A percentile compares a stretch with the other conserved stretches of the same genome.
Evolutionary conservation across 2,329 filamentous ascomycete species (phyloP).

Genomic region (Stachybotrys elegans): DNA sequence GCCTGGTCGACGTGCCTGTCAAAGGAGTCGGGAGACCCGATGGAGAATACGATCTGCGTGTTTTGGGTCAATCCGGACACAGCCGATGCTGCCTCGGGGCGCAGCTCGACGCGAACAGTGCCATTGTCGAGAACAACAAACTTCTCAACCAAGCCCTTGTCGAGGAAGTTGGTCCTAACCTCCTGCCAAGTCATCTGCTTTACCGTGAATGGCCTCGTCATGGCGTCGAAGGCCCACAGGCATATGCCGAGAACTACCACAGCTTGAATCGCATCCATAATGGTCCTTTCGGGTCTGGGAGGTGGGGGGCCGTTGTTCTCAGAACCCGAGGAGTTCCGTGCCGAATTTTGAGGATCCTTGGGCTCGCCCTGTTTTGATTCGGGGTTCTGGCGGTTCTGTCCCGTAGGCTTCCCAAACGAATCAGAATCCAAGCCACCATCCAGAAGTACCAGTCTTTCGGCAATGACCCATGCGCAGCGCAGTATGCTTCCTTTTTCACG

Average conservation of each 20-base stretch:
- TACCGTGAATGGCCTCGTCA: slow-evolving; percentile 38
- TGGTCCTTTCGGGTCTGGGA: slow-evolving; percentile 21
- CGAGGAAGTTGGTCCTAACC: slow-evolving; percentile 85
- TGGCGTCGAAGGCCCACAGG: slow-evolving; percentile 36
- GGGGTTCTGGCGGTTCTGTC: slow-evolving; percentile 4
- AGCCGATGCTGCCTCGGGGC: slow-evolving; percentile 62
- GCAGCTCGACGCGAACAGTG: slow-evolving; percentile 73
- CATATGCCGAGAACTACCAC: slow-evolving; percentile 48
- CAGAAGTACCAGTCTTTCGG: slow-evolving; percentile 28
- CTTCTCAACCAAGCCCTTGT: slow-evolving; percentile 94
- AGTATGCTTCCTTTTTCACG: slow-evolving; percentile 31
- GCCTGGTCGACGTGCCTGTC: slow-evolving; percentile 84
- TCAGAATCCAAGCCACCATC: slow-evolving; percentile 13
- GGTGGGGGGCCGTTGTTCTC: background rate
- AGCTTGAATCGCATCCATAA: slow-evolving; percentile 29
- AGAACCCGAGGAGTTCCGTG: background rate
- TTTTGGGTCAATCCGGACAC: slow-evolving; percentile 21
- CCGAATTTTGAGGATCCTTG: too few relatives aligned
- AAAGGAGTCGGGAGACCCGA: slow-evolving; percentile 90
- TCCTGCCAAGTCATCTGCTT: slow-evolving; percentile 97
- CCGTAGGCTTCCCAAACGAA: background rate
- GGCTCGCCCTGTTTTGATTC: slow-evolving; percentile 13
- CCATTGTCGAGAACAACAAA: slow-evolving; percentile 70
- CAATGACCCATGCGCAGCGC: slow-evolving; percentile 30
- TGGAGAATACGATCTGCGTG: slow-evolving; percentile 67